Evolutionary conservation across 1,284 basidiomycete genomes (phyloP), one percentile per base, ranked within the genome.

Genomic region (Inonotus obliquus): DNA sequence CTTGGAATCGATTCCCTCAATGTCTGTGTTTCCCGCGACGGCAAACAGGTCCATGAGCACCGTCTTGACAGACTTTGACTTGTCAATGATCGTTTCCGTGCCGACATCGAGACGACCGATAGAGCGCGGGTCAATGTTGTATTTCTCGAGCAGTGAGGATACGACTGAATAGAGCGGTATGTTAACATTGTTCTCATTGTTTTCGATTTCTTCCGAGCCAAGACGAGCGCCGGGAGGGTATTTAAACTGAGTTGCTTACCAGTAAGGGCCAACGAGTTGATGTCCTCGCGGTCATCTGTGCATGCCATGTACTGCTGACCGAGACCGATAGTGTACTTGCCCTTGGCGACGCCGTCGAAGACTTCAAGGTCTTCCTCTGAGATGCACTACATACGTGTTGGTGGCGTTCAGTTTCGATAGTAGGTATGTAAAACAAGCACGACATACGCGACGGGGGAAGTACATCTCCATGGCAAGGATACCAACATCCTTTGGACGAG

Each of bases 71-170:
- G 96, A 94, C 79, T 99, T 99, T 65, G 95, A 96, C 81, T 99
- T 99, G 86, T 99, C 96, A 70, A 99, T 98, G 78, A 99, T 93
- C 58, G 97, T 98, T 77, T 99, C 97, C 35, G 97, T 99, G 63
- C 96, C 96, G 68, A 99, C 95, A 68, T 99, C 96, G 64, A 99
- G 86, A 68, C 96, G 94, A 63, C 96, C 96, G 73, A 99, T 96
- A 61, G 92, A 94, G 71, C 85, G 89, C 65, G 96, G 96, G 81
- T 98, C 95, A 71, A 99, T 85, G 79, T 95, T 89, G 85, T 91
- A 97, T 77, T 97, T 98, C 72, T 93, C 84, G 67, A 99, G 82
- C 45, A 99, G 87, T 66, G 89, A 89, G 63, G 86, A 84, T 67
- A 95, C 92, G 69, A 88, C 93, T 93, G 35, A 49, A 21, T 19